Evolutionary conservation across 257 asterid species (phyloP).

Genomic region (Fraxinus excelsior): DNA sequence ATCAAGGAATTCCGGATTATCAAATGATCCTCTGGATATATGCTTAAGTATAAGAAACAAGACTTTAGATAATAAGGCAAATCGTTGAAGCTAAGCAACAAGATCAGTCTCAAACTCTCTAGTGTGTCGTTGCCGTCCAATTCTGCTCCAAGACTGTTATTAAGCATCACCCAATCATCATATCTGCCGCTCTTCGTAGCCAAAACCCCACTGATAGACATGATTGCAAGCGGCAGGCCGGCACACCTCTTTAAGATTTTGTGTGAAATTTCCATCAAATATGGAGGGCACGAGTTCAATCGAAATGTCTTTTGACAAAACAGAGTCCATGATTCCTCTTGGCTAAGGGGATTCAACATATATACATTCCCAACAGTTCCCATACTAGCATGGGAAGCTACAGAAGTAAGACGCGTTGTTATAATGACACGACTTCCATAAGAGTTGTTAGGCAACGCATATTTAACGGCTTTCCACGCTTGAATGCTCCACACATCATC

Average conservation of each 20-base stretch:
- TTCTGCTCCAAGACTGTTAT: not conserved
- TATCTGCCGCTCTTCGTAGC: not conserved
- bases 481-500: conserved; percentile 22
- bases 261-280: conserved; percentile 5
- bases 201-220: conserved; percentile 5
- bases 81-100: conserved; percentile 28
- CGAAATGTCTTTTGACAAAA: conserved; percentile 25
- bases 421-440: conserved; percentile 25
- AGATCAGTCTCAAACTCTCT: conserved; percentile 16
- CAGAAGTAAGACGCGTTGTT: conserved; percentile 17
- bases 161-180: conserved; percentile 4
- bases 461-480: conserved; percentile 16
- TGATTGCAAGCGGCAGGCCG: conserved; percentile 1
- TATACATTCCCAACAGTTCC: conserved; percentile 8
- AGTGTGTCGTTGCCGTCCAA: conserved; percentile 16
- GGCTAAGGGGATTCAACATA: conserved; percentile 15
- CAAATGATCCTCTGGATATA: conserved; percentile 30
- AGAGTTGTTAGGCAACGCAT: conserved; percentile 12
- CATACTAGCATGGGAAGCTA: not conserved
- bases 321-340: conserved; percentile 18
- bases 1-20: conserved; percentile 17
- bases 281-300: conserved; percentile 22
- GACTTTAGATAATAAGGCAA: conserved; percentile 30
- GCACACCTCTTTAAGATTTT: conserved; percentile 12
- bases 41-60: conserved; percentile 29